Evolutionary conservation across 164 flowering plant genomes (phyloP), one percentile per base, ranked within the genome.

Genomic region (Aristolochia fimbriata): DNA sequence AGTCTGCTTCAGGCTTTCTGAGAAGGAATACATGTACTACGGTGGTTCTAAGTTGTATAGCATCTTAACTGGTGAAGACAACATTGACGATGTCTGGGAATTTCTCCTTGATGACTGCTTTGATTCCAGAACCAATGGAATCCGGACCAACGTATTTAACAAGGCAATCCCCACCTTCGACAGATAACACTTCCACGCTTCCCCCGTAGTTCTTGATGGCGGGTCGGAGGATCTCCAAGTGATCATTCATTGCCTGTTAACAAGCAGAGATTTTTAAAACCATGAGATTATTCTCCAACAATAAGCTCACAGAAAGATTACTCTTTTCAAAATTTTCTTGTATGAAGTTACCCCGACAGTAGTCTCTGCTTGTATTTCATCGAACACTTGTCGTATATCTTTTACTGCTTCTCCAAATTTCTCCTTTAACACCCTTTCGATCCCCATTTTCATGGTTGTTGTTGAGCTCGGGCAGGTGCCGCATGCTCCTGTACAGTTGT

Each of bases 371-470:
- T 47, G 54, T 65, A 74, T 79, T 13, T 81, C 90, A 71, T 86
- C 93, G 55, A 64, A 61, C 15, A 89, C 88, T 78, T 92, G 95
- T 31, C 74, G 63, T 51, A 92, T 84, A 67, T 85, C 93, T 77
- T 84, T 89, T 57, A 89, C 63, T 15, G 85, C 82, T 70, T 89
- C 89, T 54, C 96, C 98, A 67, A 93, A 89, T 67, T 90, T 93
- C 62, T 93, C 97, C 76, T 83, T 90, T 9, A 93, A 71, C 5
- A 87, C 86, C 60, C 90, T 79, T 58, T 93, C 97, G 46, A 93
- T 93, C 43, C 99, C 97, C 99, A 93, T 88, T 64, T 73, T 83
- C 97, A 93, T 93, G 47, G 99, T 93, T 17, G 99, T 93, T 47
- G 94, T 88, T 58, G 99, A 93, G 78, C 96, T 93, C 33, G 96